A percentile compares a stretch with the other conserved stretches of the same genome.
Conservation (phyloP, 164 flowering plant species). For the Protea cynaroides region DNA sequence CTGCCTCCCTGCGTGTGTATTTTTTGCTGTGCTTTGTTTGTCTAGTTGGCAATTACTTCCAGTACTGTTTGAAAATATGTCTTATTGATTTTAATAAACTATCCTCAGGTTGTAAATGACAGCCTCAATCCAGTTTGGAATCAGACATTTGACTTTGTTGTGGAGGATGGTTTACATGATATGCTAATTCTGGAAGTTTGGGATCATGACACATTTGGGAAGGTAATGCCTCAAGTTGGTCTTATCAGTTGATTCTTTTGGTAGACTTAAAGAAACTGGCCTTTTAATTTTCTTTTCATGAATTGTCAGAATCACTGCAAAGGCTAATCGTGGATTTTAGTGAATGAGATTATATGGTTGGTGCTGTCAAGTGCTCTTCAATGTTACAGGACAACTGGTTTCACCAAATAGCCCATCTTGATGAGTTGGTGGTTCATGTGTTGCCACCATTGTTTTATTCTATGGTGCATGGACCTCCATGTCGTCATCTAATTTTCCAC, state of each 20-base stretch:
- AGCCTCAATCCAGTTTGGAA: constrained; percentile 92
- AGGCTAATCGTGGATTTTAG: too few species aligned
- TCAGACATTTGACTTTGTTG: constrained; percentile 97
- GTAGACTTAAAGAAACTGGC: too few species aligned
- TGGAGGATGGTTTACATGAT: constrained; percentile 95
- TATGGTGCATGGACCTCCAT: neutral
- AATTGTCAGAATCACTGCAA: too few species aligned
- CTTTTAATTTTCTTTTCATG: too few species aligned
- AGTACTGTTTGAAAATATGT: neutral
- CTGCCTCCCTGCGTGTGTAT: neutral
- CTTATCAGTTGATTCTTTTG: neutral
- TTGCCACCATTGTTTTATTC: neutral
- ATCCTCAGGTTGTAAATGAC: constrained; percentile 78
- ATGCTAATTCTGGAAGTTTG: constrained; percentile 83
- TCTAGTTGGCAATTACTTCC: neutral
- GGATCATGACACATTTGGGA: constrained; percentile 98
- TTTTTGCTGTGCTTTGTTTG: neutral
- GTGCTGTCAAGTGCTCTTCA: too few species aligned
- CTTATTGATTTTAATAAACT: neutral
- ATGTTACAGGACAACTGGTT: neutral
- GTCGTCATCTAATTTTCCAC: too few species aligned
- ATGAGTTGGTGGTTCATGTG: too few species aligned
- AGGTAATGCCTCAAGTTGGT: constrained; percentile 42
- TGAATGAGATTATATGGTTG: too few species aligned
- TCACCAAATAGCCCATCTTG: too few species aligned